Percentiles rank a stretch among this genome's conserved stretches.
Evolutionary conservation across 2,329 filamentous ascomycete genomes (phyloP).

Genomic region (Paradendryphiella salina): DNA sequence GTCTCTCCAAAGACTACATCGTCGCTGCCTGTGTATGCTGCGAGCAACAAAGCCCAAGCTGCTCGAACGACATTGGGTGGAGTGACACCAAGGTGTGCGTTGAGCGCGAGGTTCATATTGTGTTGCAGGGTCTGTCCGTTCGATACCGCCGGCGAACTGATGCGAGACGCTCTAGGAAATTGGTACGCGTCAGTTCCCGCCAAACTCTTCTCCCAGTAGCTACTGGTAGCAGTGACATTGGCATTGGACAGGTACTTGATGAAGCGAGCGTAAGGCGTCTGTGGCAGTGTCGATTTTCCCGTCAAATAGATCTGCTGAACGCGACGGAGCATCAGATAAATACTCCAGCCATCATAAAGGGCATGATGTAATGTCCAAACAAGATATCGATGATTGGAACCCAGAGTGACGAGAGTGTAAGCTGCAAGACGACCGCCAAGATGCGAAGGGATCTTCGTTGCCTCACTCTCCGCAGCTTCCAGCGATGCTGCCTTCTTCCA

Average conservation of each 20-base stretch:
- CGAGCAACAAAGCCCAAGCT: constrained; percentile 34
- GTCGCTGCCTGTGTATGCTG: constrained; percentile 22
- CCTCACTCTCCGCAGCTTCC: constrained; percentile 20
- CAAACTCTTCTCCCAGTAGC: constrained; percentile 44
- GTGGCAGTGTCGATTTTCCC: constrained; percentile 21
- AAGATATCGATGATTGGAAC: constrained; percentile 30
- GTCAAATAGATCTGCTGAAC: constrained; percentile 32
- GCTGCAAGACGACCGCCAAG: constrained; percentile 31
- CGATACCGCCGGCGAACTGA: constrained; percentile 22
- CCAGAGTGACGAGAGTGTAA: constrained; percentile 33
- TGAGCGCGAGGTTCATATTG: constrained; percentile 26
- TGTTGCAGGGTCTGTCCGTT: constrained; percentile 32
- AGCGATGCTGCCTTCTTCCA: constrained; percentile 33
- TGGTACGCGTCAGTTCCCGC: constrained; percentile 29
- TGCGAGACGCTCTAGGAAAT: constrained; percentile 39
- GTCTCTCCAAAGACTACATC: constrained; percentile 37
- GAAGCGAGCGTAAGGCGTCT: constrained; percentile 39
- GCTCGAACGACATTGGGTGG: constrained; percentile 26
- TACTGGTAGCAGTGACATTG: constrained; percentile 25
- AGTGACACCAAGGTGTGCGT: constrained; percentile 38
- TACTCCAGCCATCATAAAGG: constrained; percentile 48
- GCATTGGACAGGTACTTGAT: constrained; percentile 38
- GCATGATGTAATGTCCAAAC: constrained; percentile 49
- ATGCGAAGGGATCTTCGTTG: constrained; percentile 23
- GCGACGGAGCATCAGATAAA: constrained; percentile 35